These are phyloP conservation scores for Silene latifolia DNA, from an alignment of 148 eudicot species.

Conservation along the genomic window DNA sequence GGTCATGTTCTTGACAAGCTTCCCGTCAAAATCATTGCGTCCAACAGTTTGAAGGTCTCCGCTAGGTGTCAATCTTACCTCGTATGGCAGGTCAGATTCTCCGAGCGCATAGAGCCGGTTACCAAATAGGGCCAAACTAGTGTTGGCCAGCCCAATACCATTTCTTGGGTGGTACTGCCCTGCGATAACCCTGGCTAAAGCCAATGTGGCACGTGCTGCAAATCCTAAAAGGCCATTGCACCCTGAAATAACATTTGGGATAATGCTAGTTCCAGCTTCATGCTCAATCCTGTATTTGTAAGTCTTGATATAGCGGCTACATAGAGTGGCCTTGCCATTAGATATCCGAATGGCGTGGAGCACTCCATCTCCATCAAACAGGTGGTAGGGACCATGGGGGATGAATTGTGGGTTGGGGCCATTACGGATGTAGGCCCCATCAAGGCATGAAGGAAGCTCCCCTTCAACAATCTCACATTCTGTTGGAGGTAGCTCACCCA, in stretches of 20 bases:
- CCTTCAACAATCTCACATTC: conserved; percentile 48
- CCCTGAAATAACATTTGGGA: no score
- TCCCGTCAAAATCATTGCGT: conserved; percentile 41
- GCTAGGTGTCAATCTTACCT: conserved; percentile 31
- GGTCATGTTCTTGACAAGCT: conserved; percentile 53
- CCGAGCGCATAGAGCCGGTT: conserved; percentile 43
- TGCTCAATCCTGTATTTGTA: no score
- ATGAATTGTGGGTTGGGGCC: conserved; percentile 81
- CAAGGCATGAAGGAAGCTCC: conserved; percentile 47
- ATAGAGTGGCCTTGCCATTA: conserved; percentile 50
- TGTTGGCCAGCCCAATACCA: conserved; percentile 57
- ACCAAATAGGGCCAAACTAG: conserved; percentile 47
- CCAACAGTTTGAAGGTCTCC: conserved; percentile 55
- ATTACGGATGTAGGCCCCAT: conserved; percentile 78
- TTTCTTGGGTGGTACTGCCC: conserved; percentile 33
- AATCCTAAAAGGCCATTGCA: no score
- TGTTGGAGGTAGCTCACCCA: no score
- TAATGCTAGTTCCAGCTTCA: no score
- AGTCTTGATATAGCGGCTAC: no score
- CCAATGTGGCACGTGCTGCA: no score
- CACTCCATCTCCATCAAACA: conserved; percentile 85
- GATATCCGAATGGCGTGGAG: conserved; percentile 57
- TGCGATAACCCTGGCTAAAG: no score
- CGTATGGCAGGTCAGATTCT: conserved; percentile 69
- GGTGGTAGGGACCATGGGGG: conserved; percentile 73